These are phyloP conservation scores for Coemansia sp. DNA, from an alignment of 192 early-diverging fungal genomes.

Conservation along the genomic window DNA sequence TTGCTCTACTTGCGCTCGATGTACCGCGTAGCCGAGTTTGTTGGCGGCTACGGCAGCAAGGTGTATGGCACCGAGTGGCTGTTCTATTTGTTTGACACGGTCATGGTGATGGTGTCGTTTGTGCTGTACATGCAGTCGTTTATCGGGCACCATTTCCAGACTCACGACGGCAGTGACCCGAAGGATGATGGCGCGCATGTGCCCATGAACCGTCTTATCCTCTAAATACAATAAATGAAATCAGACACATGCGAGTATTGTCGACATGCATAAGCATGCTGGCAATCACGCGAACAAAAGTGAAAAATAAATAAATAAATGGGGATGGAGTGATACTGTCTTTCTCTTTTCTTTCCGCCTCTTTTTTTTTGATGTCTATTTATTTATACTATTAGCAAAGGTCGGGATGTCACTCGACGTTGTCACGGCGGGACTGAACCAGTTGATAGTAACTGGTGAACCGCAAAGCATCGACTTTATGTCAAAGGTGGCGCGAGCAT, in stretches of 20 bases:
- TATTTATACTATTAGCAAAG: not conserved
- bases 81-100: conserved; percentile 33
- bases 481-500: not conserved
- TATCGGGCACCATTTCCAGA: conserved; percentile 30
- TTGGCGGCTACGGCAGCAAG: conserved; percentile 13
- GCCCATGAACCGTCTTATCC: not conserved
- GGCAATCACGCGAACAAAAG: not conserved
- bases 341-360: not conserved
- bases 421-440: too few relatives aligned
- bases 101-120: conserved; percentile 29
- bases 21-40: conserved; percentile 38
- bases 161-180: not conserved
- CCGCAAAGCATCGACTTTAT: too few relatives aligned
- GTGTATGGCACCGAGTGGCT: conserved; percentile 28
- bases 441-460: too few relatives aligned
- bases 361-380: not conserved
- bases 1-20: conserved; percentile 24
- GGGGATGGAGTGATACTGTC: not conserved
- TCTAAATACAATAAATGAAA: not conserved
- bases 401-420: not conserved
- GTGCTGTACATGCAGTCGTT: conserved; percentile 33
- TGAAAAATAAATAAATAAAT: not conserved
- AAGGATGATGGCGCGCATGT: not conserved
- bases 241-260: not conserved
- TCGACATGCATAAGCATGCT: not conserved